These are phyloP conservation scores for Epichloe brachyelytri DNA, from an alignment of 2,329 filamentous ascomycete species.

Conservation along the genomic window DNA sequence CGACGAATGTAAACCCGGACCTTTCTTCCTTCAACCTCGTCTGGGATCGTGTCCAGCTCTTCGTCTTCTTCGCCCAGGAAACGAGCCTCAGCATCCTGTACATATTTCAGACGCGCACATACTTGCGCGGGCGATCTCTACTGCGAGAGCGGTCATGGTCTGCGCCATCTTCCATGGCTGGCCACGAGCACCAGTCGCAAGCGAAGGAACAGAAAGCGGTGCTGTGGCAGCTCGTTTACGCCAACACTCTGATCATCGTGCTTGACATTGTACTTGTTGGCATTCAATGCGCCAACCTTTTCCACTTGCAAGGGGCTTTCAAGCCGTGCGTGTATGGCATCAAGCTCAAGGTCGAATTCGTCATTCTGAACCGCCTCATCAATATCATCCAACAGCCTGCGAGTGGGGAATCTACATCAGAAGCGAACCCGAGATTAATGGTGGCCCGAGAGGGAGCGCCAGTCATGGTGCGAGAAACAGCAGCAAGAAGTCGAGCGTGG, in stretches of 20 bases:
- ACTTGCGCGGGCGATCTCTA: conserved; percentile 6
- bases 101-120: conserved; percentile 20
- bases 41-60: conserved; percentile 40
- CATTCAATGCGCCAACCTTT: conserved; percentile 24
- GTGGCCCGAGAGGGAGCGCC: background rate
- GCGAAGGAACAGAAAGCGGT: conserved; percentile 11
- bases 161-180: conserved; percentile 29
- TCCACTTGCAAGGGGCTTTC: conserved; percentile 24
- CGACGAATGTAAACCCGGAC: conserved; percentile 12
- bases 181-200: background rate
- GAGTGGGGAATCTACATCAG: background rate
- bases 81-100: conserved; percentile 37
- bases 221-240: conserved; percentile 27
- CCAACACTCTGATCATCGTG: conserved; percentile 32
- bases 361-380: conserved; percentile 26
- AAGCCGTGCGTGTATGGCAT: conserved; percentile 25
- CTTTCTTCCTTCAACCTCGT: conserved; percentile 20
- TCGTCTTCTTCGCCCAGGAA: conserved; percentile 39
- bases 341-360: conserved; percentile 28
- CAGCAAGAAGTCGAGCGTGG: background rate
- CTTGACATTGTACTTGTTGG: conserved; percentile 30
- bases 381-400: conserved; percentile 11
- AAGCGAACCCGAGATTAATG: background rate
- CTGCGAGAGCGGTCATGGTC: conserved; percentile 19
- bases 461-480: background rate